phyloP scores from a whole-genome alignment of 352 stramenopile species.

The Lagenidium giganteum region DNA sequence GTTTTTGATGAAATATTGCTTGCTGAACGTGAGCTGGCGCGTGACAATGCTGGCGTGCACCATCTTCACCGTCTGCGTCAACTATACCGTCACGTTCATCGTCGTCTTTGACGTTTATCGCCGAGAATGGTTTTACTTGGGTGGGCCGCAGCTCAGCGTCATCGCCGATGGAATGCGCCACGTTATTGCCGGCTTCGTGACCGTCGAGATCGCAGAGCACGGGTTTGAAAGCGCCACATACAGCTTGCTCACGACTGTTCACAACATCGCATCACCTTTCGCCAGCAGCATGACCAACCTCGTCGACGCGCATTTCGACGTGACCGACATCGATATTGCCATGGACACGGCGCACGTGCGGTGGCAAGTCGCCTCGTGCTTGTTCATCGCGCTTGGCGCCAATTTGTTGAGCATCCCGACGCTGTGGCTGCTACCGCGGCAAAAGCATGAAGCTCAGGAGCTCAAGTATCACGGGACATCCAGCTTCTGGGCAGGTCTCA shows the following conservation, averaged over 20 bases:
- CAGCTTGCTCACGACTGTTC: conserved; percentile 41
- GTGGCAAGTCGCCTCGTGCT: conserved; percentile 36
- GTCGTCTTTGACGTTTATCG: conserved; percentile 40
- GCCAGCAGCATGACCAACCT: conserved; percentile 35
- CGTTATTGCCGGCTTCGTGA: conserved; percentile 37
- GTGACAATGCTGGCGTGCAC: conserved; percentile 28
- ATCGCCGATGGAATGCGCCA: conserved; percentile 43
- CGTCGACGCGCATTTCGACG: conserved; percentile 36
- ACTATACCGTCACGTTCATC: conserved; percentile 27
- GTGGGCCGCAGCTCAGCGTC: conserved; percentile 27
- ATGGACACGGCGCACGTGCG: conserved; percentile 37
- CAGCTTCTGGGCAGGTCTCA: conserved; percentile 23
- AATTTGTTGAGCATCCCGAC: conserved; percentile 30
- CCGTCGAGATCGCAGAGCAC: conserved; percentile 48
- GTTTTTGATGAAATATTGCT: conserved; percentile 38
- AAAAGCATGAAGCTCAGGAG: conserved; percentile 41
- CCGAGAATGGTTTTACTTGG: conserved; percentile 51
- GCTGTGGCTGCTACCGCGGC: conserved; percentile 34
- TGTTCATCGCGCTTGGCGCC: conserved; percentile 29
- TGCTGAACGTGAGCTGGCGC: conserved; percentile 44
- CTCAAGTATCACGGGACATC: conserved; percentile 34
- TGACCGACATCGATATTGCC: conserved; percentile 35
- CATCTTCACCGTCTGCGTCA: conserved; percentile 36
- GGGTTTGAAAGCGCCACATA: conserved; percentile 47
- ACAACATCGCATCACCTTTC: conserved; percentile 41